phyloP scores from a whole-genome alignment of 129 eudicot genomes.

The Ambrosia artemisiifolia region DNA sequence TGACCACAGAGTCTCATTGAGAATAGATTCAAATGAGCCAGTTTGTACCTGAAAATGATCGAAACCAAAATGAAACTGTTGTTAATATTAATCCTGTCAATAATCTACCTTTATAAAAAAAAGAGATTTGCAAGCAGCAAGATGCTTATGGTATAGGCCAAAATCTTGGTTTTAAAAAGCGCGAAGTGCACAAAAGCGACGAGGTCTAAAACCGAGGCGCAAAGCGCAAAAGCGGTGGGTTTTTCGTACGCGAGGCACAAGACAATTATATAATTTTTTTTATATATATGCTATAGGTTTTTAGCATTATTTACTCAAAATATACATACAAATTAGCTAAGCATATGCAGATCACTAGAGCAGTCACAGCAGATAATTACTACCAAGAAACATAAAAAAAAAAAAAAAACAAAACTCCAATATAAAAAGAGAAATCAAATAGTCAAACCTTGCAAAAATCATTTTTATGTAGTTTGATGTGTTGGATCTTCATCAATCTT shows the following conservation, averaged over 20 bases:
- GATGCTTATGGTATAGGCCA: background rate
- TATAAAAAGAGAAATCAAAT: background rate
- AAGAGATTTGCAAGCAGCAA: background rate
- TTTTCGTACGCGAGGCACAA: no score
- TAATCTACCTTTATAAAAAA: background rate
- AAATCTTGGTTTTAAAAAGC: no score
- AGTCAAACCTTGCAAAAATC: conserved; percentile 15
- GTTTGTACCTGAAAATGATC: background rate
- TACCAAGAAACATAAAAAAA: no score
- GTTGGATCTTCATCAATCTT: conserved; percentile 60
- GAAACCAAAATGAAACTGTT: background rate
- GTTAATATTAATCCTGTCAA: background rate
- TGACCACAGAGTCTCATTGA: background rate
- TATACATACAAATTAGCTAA: no score
- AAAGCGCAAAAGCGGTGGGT: no score
- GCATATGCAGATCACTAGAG: background rate
- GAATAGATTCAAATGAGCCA: background rate
- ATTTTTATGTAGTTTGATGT: conserved; percentile 24
- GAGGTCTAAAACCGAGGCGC: no score
- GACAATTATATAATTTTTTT: no score
- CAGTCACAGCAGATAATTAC: no score
- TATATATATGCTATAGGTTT: no score
- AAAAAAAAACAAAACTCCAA: no score
- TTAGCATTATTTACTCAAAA: no score
- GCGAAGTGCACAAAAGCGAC: no score